Percentiles rank a stretch among this genome's conserved stretches.
phyloP scores from a whole-genome alignment of 2,329 filamentous ascomycete species.

The Paecilomyces formosus region DNA sequence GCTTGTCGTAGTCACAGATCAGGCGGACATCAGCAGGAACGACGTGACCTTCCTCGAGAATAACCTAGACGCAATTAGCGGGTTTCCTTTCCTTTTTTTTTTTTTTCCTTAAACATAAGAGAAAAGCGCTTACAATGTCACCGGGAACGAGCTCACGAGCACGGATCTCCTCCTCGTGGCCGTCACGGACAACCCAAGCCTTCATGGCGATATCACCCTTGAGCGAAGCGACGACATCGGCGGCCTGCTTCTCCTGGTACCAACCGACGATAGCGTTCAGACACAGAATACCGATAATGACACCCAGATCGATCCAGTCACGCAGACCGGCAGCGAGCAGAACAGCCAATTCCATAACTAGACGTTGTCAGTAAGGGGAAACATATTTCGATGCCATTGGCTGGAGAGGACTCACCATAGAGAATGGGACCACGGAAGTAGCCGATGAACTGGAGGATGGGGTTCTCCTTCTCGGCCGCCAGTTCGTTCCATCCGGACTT shows the following conservation, averaged over 20 bases:
- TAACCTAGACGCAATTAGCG: constrained; percentile 42
- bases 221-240: constrained; percentile 65
- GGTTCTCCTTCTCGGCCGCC: constrained; percentile 65
- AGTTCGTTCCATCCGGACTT: constrained; percentile 65
- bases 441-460: constrained; percentile 65
- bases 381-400: not conserved
- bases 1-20: constrained; percentile 64
- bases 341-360: constrained; percentile 68
- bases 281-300: constrained; percentile 67
- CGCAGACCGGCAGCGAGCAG: constrained; percentile 65
- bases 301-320: constrained; percentile 71
- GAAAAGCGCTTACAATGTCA: constrained; percentile 54
- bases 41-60: constrained; percentile 65
- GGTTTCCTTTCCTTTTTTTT: too few relatives aligned
- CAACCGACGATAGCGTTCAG: constrained; percentile 72
- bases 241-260: constrained; percentile 76
- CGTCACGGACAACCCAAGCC: constrained; percentile 60
- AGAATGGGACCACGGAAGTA: constrained; percentile 73
- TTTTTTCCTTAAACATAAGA: too few relatives aligned
- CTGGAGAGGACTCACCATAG: constrained; percentile 52
- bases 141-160: constrained; percentile 66
- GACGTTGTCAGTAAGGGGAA: not conserved
- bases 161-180: constrained; percentile 60
- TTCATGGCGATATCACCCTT: constrained; percentile 76
- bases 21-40: constrained; percentile 63